Percentiles rank a stretch among this genome's conserved stretches.
Evolutionary conservation across 345 rosid species (phyloP).

Genomic region (Gossypium thurberi): DNA sequence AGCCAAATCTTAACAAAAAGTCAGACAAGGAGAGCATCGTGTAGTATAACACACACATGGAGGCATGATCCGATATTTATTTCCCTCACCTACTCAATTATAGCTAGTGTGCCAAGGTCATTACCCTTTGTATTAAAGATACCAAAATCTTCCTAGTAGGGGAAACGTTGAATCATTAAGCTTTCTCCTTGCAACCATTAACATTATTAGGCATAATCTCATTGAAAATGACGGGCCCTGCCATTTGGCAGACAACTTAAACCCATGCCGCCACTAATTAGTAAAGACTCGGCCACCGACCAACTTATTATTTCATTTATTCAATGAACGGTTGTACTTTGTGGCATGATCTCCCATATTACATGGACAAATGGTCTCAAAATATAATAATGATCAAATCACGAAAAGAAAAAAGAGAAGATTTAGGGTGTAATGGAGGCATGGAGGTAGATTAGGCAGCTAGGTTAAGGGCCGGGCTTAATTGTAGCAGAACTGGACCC

Average conservation of each 20-base stretch:
- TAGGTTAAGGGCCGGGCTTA: not conserved
- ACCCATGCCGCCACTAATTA: not conserved
- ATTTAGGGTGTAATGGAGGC: too few relatives aligned
- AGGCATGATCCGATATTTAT: not conserved
- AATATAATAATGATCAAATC: not conserved
- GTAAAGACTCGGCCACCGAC: not conserved
- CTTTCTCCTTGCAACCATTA: constrained; percentile 17
- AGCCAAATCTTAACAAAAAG: not conserved
- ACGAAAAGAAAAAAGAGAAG: too few relatives aligned
- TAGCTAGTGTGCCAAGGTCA: not conserved
- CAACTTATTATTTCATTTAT: not conserved
- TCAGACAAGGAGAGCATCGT: not conserved
- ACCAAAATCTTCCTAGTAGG: not conserved
- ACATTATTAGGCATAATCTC: not conserved
- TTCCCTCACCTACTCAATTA: not conserved
- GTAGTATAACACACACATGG: not conserved
- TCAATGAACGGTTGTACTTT: not conserved
- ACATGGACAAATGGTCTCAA: not conserved
- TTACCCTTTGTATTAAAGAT: not conserved
- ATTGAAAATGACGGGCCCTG: not conserved
- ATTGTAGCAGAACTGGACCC: not conserved
- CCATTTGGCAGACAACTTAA: not conserved
- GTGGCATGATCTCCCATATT: not conserved
- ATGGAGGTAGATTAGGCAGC: not conserved
- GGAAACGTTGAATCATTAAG: not conserved